Evolutionary conservation across 371 early-diverging fungal genomes (phyloP).

Genomic region (Nosema muscidifuracis): DNA sequence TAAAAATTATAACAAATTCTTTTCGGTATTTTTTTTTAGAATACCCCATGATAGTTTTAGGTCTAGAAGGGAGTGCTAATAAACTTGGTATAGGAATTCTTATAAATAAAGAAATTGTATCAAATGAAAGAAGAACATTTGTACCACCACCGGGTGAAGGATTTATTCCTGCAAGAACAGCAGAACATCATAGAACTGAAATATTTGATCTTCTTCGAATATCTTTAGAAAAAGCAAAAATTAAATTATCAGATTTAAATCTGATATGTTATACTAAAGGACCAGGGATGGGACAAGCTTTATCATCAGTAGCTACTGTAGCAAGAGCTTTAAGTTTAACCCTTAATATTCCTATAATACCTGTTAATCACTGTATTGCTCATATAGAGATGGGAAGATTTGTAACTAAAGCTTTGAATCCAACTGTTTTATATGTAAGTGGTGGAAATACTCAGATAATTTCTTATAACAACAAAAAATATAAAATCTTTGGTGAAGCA

Average conservation of each 20-base stretch:
- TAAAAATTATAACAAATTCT: too few relatives aligned
- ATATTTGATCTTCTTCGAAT: conserved; percentile 71
- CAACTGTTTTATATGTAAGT: conserved; percentile 92
- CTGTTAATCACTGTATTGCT: conserved; percentile 96
- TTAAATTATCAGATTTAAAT: conserved; percentile 73
- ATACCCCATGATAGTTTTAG: conserved; percentile 56
- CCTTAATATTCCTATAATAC: conserved; percentile 84
- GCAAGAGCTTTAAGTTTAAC: conserved; percentile 82
- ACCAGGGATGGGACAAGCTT: conserved; percentile 95
- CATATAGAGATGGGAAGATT: conserved; percentile 99
- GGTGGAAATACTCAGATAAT: conserved; percentile 99
- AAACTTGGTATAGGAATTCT: conserved; percentile 96
- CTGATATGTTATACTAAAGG: conserved; percentile 93
- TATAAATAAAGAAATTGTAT: conserved; percentile 71
- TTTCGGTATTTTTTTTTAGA: too few relatives aligned
- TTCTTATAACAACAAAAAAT: conserved; percentile 72
- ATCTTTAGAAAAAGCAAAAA: conserved; percentile 71
- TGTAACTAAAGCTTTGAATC: conserved; percentile 86
- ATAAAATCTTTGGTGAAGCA: conserved; percentile 97
- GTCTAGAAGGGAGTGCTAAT: conserved; percentile 92
- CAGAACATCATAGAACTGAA: conserved; percentile 79
- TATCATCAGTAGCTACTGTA: conserved; percentile 80
- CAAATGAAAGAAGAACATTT: conserved; percentile 86
- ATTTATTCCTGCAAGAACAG: conserved; percentile 88
- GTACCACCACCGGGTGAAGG: conserved; percentile 92